These are phyloP conservation scores for Lycium ferocissimum DNA, from an alignment of 257 asterid genomes.

Conservation along the genomic window DNA sequence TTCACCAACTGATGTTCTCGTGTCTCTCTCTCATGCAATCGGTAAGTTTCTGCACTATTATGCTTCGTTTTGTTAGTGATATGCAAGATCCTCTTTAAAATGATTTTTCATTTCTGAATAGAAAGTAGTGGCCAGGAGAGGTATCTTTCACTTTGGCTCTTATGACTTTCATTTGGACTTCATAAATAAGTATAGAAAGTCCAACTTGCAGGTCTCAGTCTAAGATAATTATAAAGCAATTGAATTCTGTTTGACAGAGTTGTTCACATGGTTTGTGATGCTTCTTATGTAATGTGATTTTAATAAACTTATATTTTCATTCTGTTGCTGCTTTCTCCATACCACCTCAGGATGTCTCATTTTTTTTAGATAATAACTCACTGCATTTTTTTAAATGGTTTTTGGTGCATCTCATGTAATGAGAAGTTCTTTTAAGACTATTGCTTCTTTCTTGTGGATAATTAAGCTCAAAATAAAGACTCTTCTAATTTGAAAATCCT, in stretches of 20 bases:
- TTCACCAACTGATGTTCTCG: constrained; percentile 86
- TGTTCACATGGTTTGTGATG: not conserved
- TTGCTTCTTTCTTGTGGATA: not conserved
- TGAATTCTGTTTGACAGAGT: not conserved
- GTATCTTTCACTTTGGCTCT: not conserved
- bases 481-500: not conserved
- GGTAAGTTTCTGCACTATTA: constrained; percentile 56
- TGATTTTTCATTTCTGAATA: not conserved
- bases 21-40: constrained; percentile 72
- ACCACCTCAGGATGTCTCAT: not conserved
- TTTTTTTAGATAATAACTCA: not conserved
- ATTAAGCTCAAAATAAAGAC: not conserved
- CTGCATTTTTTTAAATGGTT: not conserved
- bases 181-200: not conserved
- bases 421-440: not conserved
- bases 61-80: constrained; percentile 20
- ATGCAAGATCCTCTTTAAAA: not conserved
- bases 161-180: not conserved
- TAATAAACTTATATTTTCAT: not conserved
- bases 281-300: constrained; percentile 1
- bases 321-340: not conserved
- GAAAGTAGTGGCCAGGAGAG: not conserved
- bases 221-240: not conserved
- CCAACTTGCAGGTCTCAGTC: not conserved
- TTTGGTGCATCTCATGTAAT: not conserved